Conservation (phyloP, 2,329 filamentous ascomycete genomes). For the Zasmidium angulare region DNA sequence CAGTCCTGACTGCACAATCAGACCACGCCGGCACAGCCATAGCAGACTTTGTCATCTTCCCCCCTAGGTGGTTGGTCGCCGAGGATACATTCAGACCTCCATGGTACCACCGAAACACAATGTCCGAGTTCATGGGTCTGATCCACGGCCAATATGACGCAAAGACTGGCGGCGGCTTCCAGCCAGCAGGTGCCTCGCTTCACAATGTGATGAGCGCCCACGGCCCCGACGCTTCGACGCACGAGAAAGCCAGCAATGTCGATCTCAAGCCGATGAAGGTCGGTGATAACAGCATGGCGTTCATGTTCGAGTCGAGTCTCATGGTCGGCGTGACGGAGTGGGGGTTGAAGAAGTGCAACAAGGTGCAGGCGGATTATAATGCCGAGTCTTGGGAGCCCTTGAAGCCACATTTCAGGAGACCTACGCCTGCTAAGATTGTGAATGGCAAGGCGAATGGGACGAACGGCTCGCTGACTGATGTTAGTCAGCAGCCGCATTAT, state of each 20-base stretch:
- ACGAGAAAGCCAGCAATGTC: conserved; percentile 57
- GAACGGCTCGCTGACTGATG: conserved; percentile 15
- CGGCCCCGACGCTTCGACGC: conserved; percentile 59
- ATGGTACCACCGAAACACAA: conserved; percentile 70
- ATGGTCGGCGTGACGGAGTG: conserved; percentile 73
- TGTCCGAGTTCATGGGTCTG: conserved; percentile 65
- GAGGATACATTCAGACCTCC: conserved; percentile 71
- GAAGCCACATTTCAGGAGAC: conserved; percentile 45
- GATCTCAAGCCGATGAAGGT: conserved; percentile 58
- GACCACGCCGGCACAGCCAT: conserved; percentile 55
- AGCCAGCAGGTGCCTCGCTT: conserved; percentile 60
- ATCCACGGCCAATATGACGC: conserved; percentile 61
- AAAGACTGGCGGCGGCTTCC: conserved; percentile 57
- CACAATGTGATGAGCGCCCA: conserved; percentile 44
- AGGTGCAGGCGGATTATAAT: conserved; percentile 72
- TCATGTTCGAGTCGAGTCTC: conserved; percentile 68
- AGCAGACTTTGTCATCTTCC: conserved; percentile 72
- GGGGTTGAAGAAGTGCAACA: conserved; percentile 68
- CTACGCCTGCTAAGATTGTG: conserved; percentile 13
- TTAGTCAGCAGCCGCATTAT: conserved; percentile 18
- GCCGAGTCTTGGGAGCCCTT: conserved; percentile 73
- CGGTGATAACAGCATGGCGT: conserved; percentile 62
- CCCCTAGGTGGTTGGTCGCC: conserved; percentile 68
- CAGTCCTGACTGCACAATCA: conserved; percentile 64
- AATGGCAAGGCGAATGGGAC: conserved; percentile 4